Evolutionary conservation across 495 filamentous ascomycete genomes (phyloP), one percentile per base, ranked within the genome.

Genomic region (Penicillium salamii): DNA sequence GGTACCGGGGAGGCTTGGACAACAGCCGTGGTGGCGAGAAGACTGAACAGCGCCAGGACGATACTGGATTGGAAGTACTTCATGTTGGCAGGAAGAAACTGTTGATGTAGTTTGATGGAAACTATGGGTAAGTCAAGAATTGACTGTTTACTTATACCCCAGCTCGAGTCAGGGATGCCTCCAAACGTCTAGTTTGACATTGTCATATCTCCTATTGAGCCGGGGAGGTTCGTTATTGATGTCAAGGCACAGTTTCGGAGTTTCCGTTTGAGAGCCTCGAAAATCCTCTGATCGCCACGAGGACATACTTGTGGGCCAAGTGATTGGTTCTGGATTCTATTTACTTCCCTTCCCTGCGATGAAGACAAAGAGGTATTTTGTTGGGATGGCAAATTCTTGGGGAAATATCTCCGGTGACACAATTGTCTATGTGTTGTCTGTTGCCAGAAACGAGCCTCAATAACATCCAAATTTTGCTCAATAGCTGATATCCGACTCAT

Each of bases 1-100:
- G n/a, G n/a, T n/a, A 26, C 23, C 23, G 23, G 23, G 8, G 23
- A 26, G 23, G 23, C 23, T 3, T 26, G 23, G 8, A 26, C 23
- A 26, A 26, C 23, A 4, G 23, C 23, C 23, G 23, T 26, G 23
- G 23, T 8, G 8, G 23, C 23, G 18, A 45, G 18, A 9, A 37
- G 35, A n/a, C 33, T 37, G 21, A 20, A 47, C 5, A 47, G 11
- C 13, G 33, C 34, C 11, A 47, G 32, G 12, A 47, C 19, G 14
- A 6, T 37, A 7, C 44, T 33, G 15, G 37, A 23, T 47, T 47
- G 44, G 23, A 47, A 47, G 23, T 17, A 38, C 23, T 47, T 47
- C 44, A 47, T 47, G 1, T 14, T 47, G 32, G 4, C 2, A 11
- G 15, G 21, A 37, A 28, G 13, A 24, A 23, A 14, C 8, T 45